These are phyloP conservation scores for Wickerhamomyces sydowiorum DNA, from an alignment of 805 yeast genomes.

Conservation along the genomic window DNA sequence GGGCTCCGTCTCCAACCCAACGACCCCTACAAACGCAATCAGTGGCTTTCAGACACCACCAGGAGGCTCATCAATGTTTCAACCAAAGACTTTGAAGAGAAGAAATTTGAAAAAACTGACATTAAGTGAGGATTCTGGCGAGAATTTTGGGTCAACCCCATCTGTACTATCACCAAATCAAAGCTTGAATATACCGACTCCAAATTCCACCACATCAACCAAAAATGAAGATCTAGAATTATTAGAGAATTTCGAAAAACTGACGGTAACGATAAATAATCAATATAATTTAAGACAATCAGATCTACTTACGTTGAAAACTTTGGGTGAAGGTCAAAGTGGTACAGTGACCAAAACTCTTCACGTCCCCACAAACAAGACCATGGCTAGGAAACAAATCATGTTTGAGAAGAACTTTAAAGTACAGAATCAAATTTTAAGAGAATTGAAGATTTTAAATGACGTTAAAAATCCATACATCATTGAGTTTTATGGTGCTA, in stretches of 20 bases:
- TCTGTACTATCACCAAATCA: conserved; percentile 9
- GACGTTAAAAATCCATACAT: conserved; percentile 82
- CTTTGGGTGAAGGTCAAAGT: conserved; percentile 88
- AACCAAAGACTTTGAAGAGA: conserved; percentile 45
- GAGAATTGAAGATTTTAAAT: conserved; percentile 87
- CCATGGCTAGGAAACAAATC: conserved; percentile 87
- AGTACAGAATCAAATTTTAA: conserved; percentile 74
- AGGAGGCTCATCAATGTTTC: conserved; percentile 19
- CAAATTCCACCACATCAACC: conserved; percentile 24
- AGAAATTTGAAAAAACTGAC: conserved; percentile 55
- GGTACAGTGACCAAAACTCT: conserved; percentile 88
- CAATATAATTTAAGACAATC: conserved; percentile 47
- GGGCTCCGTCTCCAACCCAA: background rate
- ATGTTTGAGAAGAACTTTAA: conserved; percentile 78
- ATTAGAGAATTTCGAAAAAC: conserved; percentile 38
- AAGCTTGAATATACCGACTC: conserved; percentile 11
- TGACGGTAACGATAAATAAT: conserved; percentile 50
- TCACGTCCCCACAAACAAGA: conserved; percentile 81
- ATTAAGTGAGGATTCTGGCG: conserved; percentile 21
- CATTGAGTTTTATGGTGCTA: conserved; percentile 89
- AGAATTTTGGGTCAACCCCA: conserved; percentile 7
- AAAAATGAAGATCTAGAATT: conserved; percentile 27
- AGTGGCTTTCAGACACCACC: too few species aligned
- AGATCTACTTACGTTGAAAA: conserved; percentile 70
- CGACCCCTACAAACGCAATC: background rate